Evolutionary conservation across 2,329 filamentous ascomycete species (phyloP), one percentile per base, ranked within the genome.

Genomic region (Orbilia blumenaviensis): DNA sequence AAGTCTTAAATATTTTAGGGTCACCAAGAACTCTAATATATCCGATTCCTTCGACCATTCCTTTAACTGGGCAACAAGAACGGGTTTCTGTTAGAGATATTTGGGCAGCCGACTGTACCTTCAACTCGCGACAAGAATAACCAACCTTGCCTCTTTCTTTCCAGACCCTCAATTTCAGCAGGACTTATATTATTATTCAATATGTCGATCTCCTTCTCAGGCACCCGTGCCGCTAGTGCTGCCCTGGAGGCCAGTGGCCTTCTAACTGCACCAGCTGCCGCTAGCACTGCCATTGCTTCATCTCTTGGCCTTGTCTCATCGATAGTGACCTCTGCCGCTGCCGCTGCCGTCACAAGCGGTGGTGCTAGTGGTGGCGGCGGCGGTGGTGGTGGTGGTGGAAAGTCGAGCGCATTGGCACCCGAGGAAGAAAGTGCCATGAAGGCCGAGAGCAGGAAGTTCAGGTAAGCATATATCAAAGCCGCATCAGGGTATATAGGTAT

Each of bases 191-290:
- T 60, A 41, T 32, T 61, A 38, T 54, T 48, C 69, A 63, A 62
- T 12, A 75, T 75, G 71, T 63, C 72, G 14, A 50, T 61, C 46
- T 58, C n/a, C 58, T 76, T 76, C 34, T 69, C 72, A 9, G 72
- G 72, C 41, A 69, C 64, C 16, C 48, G 50, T 61, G 72, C 64
- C 23, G 72, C 41, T 27, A 66, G 41, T 27, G 44, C 29, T 25
- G 63, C 27, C 23, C 21, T 42, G 7, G 34, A 42, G 27, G 16
- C 44, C 8, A 75, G 42, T 38, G 71, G 29, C 23, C 71, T 75
- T 9, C 21, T 68, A 25, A 68, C 63, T 3, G 71, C 71, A 12
- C 71, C 71, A 6, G 12, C 50, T 38, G 29, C 63, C n/a, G 44
- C 29, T 46, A 18, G 16, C 27, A 42, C 16, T 14, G 23, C 16